Base-by-base conservation (phyloP, 2,329 filamentous ascomycete genomes). In the Xylaria arbuscula region DNA sequence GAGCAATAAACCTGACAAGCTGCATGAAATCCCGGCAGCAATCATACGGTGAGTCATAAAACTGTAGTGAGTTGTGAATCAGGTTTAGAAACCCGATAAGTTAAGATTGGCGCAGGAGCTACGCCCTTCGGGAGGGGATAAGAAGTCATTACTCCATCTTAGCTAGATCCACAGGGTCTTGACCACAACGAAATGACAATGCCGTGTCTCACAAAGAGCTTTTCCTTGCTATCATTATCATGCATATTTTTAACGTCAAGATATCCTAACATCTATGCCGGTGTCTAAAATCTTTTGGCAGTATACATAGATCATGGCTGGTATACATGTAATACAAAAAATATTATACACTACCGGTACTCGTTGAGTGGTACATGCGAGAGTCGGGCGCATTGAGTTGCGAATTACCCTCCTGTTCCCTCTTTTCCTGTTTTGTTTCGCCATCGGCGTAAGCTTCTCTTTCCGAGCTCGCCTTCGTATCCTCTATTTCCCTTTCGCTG, bases 281-380 rank as follows among this genome's bases (percentile, higher is more conserved):
- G 13, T 54, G 62, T 58, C 59, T 66, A 17, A 50, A 56, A 48
- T 24, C 13, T 66, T 45, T 13, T 50, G 61, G 19, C 19, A 38
- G 38, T 61, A 61, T 64, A 67, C 47, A 38, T 54, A 57, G 55
- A 32, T 59, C 57, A 42, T 61, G 32, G 59, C 51, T 42, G 34
- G 55, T 55, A 34, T 58, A 64, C 57, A 64, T 51, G n/a, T 59
- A 40, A 55, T 64, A 50, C 63, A 70, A 22, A 55, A 48, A 56
- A 24, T 34, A 11, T 22, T 57, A 57, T 40, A 51, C 57, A 40
- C 32, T 51, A 28, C n/a, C n/a, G n/a, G n/a, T n/a, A n/a, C 24
- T 13, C 24, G 17, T 15, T 40, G 56, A 53, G 32, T 42, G 45
- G 13, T 45, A 13, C 28, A 60, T 24, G 19, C 5, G 5, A 51